Evolutionary conservation across 1,139 yeast species (phyloP), one percentile per base, ranked within the genome.

Genomic region (Lodderomyces parapsilosis): DNA sequence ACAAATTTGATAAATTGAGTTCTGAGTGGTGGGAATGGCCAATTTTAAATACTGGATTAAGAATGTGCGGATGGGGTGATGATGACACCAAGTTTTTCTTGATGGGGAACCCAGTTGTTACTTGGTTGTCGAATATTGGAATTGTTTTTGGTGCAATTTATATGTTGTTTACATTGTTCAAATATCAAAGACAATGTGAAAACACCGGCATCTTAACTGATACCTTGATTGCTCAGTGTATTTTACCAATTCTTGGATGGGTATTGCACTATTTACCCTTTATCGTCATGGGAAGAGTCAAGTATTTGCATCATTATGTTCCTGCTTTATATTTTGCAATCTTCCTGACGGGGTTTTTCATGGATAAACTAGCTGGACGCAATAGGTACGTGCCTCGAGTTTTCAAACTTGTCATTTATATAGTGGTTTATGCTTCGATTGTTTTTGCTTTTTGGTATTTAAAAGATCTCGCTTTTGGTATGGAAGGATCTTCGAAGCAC

Each of bases 311-410:
- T 64, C 99, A 93, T 67, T 93, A 93, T 65, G 77, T 90, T 55
- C 99, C 99, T 24, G 97, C 99, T 0, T 77, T 90, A 51, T 93
- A 90, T 70, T 93, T 94, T 69, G 98, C 98, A 43, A 81, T 93
- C 74, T 69, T 93, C 51, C 81, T 88, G 27, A 48, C 57, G 30
- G 77, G 72, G 0, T 73, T 59, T 43, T 48, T 70, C 11, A 49
- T 70, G 49, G 76, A 73, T 46, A 50, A 51, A 9, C 18, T 39
- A 4, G 14, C 23, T 11, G 10, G 25, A n/a, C 36, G 13, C 8
- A 18, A 28, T 20, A 39, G 27, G 18, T n/a, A 30, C 4, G 43
- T 61, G 11, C 51, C 48, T 11, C 54, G 32, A 49, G 43, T 20
- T 11, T 46, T 22, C 46, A 10, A 33, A 47, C 1, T 34, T 4